Conservation (phyloP, 169 alveolate species). For the Plasmodium malariae region DNA sequence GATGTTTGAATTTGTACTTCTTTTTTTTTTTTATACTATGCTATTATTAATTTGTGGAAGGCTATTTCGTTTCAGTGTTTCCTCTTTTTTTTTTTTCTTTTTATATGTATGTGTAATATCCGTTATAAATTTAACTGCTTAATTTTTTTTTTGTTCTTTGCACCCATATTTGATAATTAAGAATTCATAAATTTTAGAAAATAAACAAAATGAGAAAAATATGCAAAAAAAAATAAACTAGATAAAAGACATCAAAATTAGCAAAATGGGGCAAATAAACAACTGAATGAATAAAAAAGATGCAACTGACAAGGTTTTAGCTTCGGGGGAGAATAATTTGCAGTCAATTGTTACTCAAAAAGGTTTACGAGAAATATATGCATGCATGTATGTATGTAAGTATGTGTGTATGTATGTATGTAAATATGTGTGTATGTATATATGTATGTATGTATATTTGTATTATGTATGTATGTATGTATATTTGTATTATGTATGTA, state of each 20-base stretch:
- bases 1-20: not conserved
- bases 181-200: slow-evolving; percentile 18
- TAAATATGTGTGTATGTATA: not conserved
- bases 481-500: not conserved
- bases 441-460: not conserved
- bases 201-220: slow-evolving; percentile 8
- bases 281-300: too few species aligned
- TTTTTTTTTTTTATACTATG: slow-evolving; percentile 18
- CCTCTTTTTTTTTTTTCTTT: not conserved
- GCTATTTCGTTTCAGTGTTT: not conserved
- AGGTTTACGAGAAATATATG: too few species aligned
- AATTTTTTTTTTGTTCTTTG: slow-evolving; percentile 31
- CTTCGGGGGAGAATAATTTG: too few species aligned
- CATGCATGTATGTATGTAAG: too few species aligned
- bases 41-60: slow-evolving; percentile 19
- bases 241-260: not conserved
- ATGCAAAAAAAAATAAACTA: not conserved
- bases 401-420: too few species aligned
- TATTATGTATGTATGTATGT: not conserved
- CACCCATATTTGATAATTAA: slow-evolving; percentile 56
- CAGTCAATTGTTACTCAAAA: too few species aligned
- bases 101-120: not conserved
- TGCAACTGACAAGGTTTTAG: too few species aligned
- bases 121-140: slow-evolving; percentile 8
- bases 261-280: not conserved